A percentile compares a stretch with the other conserved stretches of the same genome.
Conservation (phyloP, 164 flowering plant species). For the Cinnamomum chago region DNA sequence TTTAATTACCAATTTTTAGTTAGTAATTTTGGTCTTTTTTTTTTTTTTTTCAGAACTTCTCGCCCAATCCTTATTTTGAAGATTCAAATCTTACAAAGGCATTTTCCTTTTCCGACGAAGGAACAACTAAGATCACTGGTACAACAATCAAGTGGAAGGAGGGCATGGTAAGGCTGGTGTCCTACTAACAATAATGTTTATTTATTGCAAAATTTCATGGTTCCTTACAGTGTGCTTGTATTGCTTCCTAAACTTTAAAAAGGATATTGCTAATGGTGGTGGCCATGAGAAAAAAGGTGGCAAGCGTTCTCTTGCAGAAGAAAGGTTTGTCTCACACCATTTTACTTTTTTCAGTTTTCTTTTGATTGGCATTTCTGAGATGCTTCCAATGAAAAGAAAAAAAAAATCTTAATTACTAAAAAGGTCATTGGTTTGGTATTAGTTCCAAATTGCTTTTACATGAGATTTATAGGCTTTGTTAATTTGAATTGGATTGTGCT, state of each 20-base stretch:
- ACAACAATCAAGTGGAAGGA: constrained; percentile 52
- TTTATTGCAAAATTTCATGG: neutral
- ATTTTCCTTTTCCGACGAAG: constrained; percentile 41
- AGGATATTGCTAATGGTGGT: constrained; percentile 41
- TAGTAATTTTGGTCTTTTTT: constrained; percentile 5
- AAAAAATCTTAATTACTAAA: neutral
- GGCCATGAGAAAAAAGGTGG: constrained; percentile 39
- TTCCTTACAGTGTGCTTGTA: neutral
- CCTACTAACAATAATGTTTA: neutral
- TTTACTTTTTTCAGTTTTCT: neutral
- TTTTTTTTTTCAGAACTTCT: constrained; percentile 34
- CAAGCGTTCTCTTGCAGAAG: constrained; percentile 35
- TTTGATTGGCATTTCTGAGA: neutral
- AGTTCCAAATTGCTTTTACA: neutral
- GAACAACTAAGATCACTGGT: constrained; percentile 38
- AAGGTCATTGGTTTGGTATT: neutral
- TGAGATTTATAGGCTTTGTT: too few relatives aligned
- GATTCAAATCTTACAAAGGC: constrained; percentile 43
- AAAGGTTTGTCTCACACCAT: constrained; percentile 24
- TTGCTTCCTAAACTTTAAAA: constrained; percentile 8
- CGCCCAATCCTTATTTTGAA: constrained; percentile 44
- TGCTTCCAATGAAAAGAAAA: neutral
- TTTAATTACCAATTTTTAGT: neutral
- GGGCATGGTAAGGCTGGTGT: constrained; percentile 38
- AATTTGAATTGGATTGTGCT: too few relatives aligned